A percentile compares a stretch with the other conserved stretches of the same genome.
Conservation (phyloP, 2,329 filamentous ascomycete species). For the Balansia obtecta region DNA sequence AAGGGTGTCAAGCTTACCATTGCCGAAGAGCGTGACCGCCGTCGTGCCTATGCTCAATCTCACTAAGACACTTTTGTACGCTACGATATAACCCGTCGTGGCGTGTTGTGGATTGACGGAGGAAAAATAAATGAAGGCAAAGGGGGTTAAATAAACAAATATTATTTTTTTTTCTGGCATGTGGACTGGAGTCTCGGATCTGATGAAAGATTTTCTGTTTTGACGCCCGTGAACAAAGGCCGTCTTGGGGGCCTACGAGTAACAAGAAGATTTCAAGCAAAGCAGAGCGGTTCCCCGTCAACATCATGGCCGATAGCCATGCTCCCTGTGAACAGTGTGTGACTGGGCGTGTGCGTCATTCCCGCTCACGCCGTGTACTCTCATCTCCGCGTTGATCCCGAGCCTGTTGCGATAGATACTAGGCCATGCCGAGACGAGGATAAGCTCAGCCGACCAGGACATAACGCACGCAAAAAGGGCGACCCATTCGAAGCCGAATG, state of each 20-base stretch:
- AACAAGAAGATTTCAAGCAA: constrained; percentile 18
- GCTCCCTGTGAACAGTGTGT: neutral
- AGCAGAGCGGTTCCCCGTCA: constrained; percentile 3
- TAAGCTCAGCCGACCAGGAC: too few relatives aligned
- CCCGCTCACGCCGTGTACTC: neutral
- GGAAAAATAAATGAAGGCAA: neutral
- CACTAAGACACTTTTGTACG: constrained; percentile 28
- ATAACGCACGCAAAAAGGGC: too few relatives aligned
- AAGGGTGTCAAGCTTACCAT: constrained; percentile 99
- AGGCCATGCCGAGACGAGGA: too few relatives aligned
- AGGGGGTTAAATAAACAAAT: neutral
- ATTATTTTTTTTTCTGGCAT: constrained; percentile 17
- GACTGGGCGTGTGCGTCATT: neutral
- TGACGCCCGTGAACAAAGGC: constrained; percentile 17
- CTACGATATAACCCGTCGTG: constrained; percentile 1
- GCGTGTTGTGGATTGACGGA: constrained; percentile 9
- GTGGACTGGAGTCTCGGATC: constrained; percentile 28
- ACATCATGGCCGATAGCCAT: neutral
- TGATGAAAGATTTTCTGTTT: constrained; percentile 22
- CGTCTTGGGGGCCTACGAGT: constrained; percentile 22
- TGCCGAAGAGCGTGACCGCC: constrained; percentile 97
- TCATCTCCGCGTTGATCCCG: too few relatives aligned
- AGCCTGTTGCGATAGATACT: too few relatives aligned
- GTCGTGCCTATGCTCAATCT: constrained; percentile 53
- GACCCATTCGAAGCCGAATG: too few relatives aligned